These are phyloP conservation scores for Raphanus raphanistrum DNA, from an alignment of 345 rosid genomes.

Conservation along the genomic window DNA sequence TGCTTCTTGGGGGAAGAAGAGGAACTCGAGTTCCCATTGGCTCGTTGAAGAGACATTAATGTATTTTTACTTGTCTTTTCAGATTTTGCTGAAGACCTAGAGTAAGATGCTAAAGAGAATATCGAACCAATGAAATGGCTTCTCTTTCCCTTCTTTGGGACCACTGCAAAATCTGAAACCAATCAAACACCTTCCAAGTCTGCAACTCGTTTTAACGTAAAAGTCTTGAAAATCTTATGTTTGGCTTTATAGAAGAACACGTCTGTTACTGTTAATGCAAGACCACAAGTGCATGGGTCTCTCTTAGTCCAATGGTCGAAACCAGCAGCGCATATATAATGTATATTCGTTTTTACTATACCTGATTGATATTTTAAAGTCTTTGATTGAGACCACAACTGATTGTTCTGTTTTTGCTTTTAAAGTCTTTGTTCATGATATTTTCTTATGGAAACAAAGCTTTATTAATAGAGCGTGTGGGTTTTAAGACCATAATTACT, in stretches of 20 bases:
- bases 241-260: constrained; percentile 39
- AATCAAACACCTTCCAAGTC: constrained; percentile 8
- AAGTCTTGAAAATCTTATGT: neutral
- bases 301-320: constrained; percentile 27
- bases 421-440: constrained; percentile 13
- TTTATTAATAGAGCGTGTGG: constrained; percentile 27
- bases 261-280: constrained; percentile 23
- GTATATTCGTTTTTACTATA: neutral
- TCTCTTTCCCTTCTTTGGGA: constrained; percentile 7
- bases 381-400: constrained; percentile 6
- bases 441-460: constrained; percentile 11
- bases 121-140: constrained; percentile 9
- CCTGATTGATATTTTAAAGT: neutral
- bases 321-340: neutral
- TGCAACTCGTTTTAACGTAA: constrained; percentile 16
- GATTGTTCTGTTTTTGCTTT: constrained; percentile 17
- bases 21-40: constrained; percentile 35
- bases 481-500: constrained; percentile 22
- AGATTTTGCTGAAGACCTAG: constrained; percentile 18
- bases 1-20: constrained; percentile 31
- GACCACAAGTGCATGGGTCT: constrained; percentile 25
- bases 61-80: constrained; percentile 1
- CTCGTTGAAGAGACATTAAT: constrained; percentile 42
- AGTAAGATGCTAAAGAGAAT: constrained; percentile 20
- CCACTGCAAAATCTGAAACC: constrained; percentile 18